Conservation (phyloP, 2,329 filamentous ascomycete genomes). For the Lizonia empirigonia region DNA sequence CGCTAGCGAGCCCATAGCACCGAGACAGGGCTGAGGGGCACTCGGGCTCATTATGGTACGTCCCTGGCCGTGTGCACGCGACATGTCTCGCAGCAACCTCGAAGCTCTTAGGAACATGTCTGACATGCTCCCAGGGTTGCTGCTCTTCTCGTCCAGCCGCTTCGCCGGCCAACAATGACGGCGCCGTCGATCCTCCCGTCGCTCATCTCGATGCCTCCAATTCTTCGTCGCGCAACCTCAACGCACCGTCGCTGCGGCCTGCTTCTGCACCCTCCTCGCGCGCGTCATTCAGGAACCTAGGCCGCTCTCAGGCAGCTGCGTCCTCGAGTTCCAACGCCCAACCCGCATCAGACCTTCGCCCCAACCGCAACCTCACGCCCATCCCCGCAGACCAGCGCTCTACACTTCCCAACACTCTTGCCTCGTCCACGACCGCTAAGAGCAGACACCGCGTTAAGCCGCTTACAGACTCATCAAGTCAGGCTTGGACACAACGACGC, state of each 20-base stretch:
- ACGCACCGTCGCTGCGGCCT: conserved; percentile 19
- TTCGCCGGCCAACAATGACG: conserved; percentile 1
- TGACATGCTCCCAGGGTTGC: conserved; percentile 19
- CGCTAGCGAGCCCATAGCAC: conserved; percentile 4
- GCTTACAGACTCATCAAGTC: conserved; percentile 26
- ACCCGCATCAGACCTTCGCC: conserved; percentile 21
- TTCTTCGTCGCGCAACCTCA: conserved; percentile 29
- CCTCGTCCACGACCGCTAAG: conserved; percentile 24
- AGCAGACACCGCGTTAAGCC: conserved; percentile 26
- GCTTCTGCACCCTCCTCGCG: conserved; percentile 10
- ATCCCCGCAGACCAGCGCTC: conserved; percentile 35
- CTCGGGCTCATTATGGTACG: conserved; percentile 15
- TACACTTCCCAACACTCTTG: conserved; percentile 36
- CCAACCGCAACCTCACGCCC: conserved; percentile 35
- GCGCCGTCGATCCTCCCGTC: conserved; percentile 8
- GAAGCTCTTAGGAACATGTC: background rate
- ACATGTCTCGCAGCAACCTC: background rate
- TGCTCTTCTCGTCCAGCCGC: conserved; percentile 16
- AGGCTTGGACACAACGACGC: conserved; percentile 61
- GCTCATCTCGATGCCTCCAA: conserved; percentile 6
- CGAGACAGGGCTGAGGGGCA: conserved; percentile 11
- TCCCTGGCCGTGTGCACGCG: conserved; percentile 5
- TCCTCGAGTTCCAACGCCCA: conserved; percentile 3
- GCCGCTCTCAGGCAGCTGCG: background rate
- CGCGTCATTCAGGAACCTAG: background rate